Base-by-base conservation (phyloP, 345 rosid genomes). In the Lagerstroemia speciosa region DNA sequence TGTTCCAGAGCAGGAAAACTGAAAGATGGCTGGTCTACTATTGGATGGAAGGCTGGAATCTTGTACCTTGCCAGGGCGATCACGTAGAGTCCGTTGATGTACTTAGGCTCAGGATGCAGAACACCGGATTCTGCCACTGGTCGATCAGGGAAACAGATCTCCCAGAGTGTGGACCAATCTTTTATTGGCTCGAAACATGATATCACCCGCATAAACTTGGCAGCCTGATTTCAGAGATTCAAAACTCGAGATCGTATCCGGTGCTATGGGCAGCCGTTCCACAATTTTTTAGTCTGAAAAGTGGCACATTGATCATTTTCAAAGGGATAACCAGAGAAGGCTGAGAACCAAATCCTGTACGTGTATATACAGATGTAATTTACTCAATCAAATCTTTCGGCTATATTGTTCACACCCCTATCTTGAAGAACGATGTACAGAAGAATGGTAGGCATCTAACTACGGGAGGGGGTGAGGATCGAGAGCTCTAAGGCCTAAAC, bases 151-250 rank as follows among this genome's bases (percentile, higher is more conserved):
- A 79, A 53, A 20, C 97, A 97, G n/a, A 93, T 91, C 75, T 93
- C 98, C 98, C 97, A 93, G 71, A 91, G 24, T 0, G 97, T 93
- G 0, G 97, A 92, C 2, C 98, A 96, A 41, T 85, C 76, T 75
- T 94, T 79, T 8, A 84, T 92, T 30, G 97, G 94, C 43, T 86
- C 80, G n/a, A 72, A 77, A 86, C 0, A 83, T 77, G 24, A 89
- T 71, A 65, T 80, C 71, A 32, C 89, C 86, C 75, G 82, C 11
- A 41, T 86, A 81, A 17, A 86, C 81, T 40, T 77, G 78, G 69
- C 84, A 82, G 34, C 87, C 93, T 88, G 73, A 19, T 40, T 27
- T 50, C 19, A 31, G 22, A 26, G 26, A 14, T 32, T 36, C 19
- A 9, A 8, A 11, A n/a, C n/a, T n/a, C n/a, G n/a, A n/a, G n/a